A percentile compares a stretch with the other conserved stretches of the same genome.
phyloP scores from a whole-genome alignment of 148 eudicot species.

The Amaranthus cruentus region DNA sequence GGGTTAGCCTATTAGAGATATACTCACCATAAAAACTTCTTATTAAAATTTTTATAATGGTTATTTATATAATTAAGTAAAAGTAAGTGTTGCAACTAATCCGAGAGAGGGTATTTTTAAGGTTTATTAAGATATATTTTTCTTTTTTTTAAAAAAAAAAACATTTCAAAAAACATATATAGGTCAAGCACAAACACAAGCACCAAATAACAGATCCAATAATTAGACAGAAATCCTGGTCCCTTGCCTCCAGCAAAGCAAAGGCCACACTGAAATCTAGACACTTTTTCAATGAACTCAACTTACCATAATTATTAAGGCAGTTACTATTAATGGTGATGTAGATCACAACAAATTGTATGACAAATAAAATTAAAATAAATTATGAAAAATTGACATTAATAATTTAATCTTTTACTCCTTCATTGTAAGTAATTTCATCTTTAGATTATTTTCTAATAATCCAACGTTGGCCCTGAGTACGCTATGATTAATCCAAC shows the following conservation, averaged over 20 bases:
- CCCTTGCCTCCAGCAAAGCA: constrained; percentile 8
- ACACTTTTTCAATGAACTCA: constrained; percentile 4
- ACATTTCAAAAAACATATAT: not conserved
- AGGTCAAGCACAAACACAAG: too few species aligned
- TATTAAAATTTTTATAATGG: too few species aligned
- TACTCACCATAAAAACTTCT: too few species aligned
- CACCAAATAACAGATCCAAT: not conserved
- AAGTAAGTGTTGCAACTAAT: too few species aligned
- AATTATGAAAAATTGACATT: too few species aligned
- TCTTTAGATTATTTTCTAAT: too few species aligned
- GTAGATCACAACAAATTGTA: not conserved
- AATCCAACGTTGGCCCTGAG: too few species aligned
- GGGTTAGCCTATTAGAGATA: too few species aligned
- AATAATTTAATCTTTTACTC: too few species aligned
- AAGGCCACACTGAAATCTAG: constrained; percentile 13
- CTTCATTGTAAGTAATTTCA: too few species aligned
- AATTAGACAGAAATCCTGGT: not conserved
- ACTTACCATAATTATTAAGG: not conserved
- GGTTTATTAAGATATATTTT: not conserved
- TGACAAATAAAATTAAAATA: not conserved
- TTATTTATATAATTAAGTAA: too few species aligned
- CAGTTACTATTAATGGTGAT: not conserved
- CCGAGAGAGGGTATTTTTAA: not conserved
- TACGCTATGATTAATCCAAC: too few species aligned
- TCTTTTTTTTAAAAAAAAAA: not conserved